A percentile compares a stretch with the other conserved stretches of the same genome.
These are phyloP conservation scores for Parietichytrium sp. DNA, from an alignment of 108 stramenopile species.

Conservation along the genomic window DNA sequence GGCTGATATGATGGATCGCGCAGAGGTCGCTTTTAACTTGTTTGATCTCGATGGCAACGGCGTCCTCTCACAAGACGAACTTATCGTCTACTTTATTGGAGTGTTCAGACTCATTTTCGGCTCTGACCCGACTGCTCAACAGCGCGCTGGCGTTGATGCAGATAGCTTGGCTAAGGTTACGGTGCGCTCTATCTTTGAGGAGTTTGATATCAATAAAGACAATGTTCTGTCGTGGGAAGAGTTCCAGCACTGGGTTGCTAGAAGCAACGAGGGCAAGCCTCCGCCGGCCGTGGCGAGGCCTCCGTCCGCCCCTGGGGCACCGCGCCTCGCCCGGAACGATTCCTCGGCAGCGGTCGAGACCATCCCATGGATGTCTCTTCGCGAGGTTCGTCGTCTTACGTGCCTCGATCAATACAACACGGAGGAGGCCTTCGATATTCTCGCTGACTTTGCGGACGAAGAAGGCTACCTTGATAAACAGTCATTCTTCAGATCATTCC, in stretches of 20 bases:
- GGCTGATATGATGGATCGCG: not conserved
- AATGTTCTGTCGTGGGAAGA: constrained; percentile 12
- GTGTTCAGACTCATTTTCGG: not conserved
- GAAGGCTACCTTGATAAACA: constrained; percentile 25
- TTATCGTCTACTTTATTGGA: not conserved
- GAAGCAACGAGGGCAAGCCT: not conserved
- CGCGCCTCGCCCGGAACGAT: too few relatives aligned
- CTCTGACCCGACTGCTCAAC: not conserved
- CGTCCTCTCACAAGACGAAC: not conserved
- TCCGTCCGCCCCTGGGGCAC: too few relatives aligned
- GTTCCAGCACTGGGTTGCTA: not conserved
- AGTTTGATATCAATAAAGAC: constrained; percentile 4
- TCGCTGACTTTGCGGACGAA: constrained; percentile 12
- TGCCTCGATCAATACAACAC: constrained; percentile 27
- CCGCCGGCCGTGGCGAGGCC: too few relatives aligned
- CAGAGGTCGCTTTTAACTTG: constrained; percentile 9
- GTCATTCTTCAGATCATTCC: not conserved
- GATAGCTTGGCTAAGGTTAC: constrained; percentile 40
- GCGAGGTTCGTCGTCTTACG: constrained; percentile 24
- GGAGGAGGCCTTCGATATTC: constrained; percentile 38
- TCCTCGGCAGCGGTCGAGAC: too few relatives aligned
- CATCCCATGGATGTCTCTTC: constrained; percentile 10
- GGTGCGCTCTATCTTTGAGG: constrained; percentile 40
- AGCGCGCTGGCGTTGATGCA: not conserved
- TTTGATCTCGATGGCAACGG: constrained; percentile 37